phyloP scores from a whole-genome alignment of 176 grass and related monocot genomes.

The Urochloa ruziziensis region DNA sequence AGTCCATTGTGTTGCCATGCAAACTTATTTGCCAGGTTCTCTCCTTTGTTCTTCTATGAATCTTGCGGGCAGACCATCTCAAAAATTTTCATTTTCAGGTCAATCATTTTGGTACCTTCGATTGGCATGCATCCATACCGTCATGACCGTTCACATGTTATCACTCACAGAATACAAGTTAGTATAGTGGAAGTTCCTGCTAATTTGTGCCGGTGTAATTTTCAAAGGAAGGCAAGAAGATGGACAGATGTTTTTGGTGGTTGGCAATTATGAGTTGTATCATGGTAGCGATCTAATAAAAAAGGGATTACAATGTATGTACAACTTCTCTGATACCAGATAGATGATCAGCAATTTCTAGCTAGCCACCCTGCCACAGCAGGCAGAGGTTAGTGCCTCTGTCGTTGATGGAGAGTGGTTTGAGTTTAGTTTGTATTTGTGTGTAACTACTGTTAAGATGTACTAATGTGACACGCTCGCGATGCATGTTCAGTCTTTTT shows the following conservation, averaged over 20 bases:
- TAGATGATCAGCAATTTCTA: neutral
- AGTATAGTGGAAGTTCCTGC: slow-evolving; percentile 63
- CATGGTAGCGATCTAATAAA: slow-evolving; percentile 23
- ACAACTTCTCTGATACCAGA: neutral
- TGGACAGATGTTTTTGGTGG: slow-evolving; percentile 58
- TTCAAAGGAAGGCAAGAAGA: slow-evolving; percentile 45
- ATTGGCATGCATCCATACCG: slow-evolving; percentile 66
- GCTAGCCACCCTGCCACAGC: neutral
- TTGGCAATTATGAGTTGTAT: slow-evolving; percentile 55
- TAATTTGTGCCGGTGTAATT: slow-evolving; percentile 42
- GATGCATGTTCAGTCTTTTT: neutral
- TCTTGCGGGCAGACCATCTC: slow-evolving; percentile 1
- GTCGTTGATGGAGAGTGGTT: neutral
- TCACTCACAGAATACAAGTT: slow-evolving; percentile 77
- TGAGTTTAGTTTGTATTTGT: neutral
- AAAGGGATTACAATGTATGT: neutral
- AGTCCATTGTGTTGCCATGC: neutral
- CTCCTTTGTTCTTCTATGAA: neutral
- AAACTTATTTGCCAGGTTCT: neutral
- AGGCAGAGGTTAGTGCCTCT: neutral
- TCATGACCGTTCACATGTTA: slow-evolving; percentile 80
- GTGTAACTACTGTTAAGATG: neutral
- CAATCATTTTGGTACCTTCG: slow-evolving; percentile 86
- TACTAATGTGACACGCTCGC: slow-evolving; percentile 10
- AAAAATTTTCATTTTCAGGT: slow-evolving; percentile 50